Percentiles rank a stretch among this genome's conserved stretches.
These are phyloP conservation scores for Hevea brasiliensis DNA, from an alignment of 345 rosid species.

Conservation along the genomic window DNA sequence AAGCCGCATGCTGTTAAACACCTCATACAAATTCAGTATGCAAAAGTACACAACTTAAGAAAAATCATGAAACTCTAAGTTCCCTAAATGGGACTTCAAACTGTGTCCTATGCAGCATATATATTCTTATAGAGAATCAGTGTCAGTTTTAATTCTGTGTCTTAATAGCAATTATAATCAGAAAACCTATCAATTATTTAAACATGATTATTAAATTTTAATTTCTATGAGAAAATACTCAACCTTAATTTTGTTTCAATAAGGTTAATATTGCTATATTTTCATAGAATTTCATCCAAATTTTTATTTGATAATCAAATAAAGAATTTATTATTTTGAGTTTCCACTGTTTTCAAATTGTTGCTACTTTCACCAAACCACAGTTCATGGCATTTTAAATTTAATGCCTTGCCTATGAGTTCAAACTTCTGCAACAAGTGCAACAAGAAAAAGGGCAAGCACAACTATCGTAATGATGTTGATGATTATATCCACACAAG, in stretches of 20 bases:
- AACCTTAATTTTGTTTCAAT: too few species aligned
- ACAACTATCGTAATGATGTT: neutral
- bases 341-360: neutral
- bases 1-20: constrained; percentile 31
- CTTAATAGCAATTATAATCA: neutral
- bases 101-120: neutral
- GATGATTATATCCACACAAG: neutral
- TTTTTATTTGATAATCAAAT: too few species aligned
- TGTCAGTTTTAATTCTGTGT: neutral
- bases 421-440: neutral
- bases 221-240: neutral
- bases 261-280: too few species aligned
- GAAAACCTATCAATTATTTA: too few species aligned
- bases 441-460: neutral
- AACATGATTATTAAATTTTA: too few species aligned
- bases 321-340: neutral
- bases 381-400: neutral
- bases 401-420: neutral
- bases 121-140: neutral
- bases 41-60: constrained; percentile 2
- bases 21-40: constrained; percentile 53
- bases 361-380: neutral
- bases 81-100: neutral
- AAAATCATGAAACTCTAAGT: constrained; percentile 2
- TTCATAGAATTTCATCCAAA: too few species aligned